Conservation (phyloP, 148 eudicot species). For the Heliosperma pusillum region DNA sequence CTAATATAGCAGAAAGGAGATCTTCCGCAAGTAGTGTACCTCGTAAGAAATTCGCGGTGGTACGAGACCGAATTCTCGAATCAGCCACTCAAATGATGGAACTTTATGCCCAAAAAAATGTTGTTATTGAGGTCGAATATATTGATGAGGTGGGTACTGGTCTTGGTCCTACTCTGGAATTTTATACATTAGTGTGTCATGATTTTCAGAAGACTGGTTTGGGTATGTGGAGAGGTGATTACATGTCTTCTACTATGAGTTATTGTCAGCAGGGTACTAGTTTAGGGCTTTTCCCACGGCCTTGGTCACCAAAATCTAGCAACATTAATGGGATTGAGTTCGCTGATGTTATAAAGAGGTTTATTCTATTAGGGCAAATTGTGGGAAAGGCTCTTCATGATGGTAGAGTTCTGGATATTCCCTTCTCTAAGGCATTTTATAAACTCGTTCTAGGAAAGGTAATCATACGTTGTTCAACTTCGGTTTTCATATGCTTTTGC, state of each 20-base stretch:
- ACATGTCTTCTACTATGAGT: slow-evolving; percentile 29
- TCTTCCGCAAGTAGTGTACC: slow-evolving; percentile 35
- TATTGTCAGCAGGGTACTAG: slow-evolving; percentile 30
- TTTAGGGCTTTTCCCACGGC: slow-evolving; percentile 86
- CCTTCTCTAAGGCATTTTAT: slow-evolving; percentile 83
- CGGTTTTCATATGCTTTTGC: background rate
- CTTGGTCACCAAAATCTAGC: slow-evolving; percentile 62
- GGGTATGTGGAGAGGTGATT: slow-evolving; percentile 90
- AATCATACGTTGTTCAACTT: slow-evolving; percentile 8
- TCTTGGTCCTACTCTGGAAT: slow-evolving; percentile 96
- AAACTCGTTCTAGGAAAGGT: slow-evolving; percentile 92
- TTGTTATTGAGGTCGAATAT: slow-evolving; percentile 79
- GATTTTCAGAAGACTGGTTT: slow-evolving; percentile 74
- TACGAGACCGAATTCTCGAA: slow-evolving; percentile 57
- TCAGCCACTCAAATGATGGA: slow-evolving; percentile 90
- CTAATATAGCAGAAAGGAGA: slow-evolving; percentile 47
- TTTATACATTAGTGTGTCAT: slow-evolving; percentile 74
- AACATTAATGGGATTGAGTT: slow-evolving; percentile 40
- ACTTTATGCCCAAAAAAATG: slow-evolving; percentile 58
- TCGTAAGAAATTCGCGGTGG: slow-evolving; percentile 70
- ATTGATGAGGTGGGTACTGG: slow-evolving; percentile 96
- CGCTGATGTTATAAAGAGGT: slow-evolving; percentile 64
- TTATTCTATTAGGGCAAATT: slow-evolving; percentile 68
- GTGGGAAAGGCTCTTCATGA: slow-evolving; percentile 89
- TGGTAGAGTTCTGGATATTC: slow-evolving; percentile 91